Percentiles rank a stretch among this genome's conserved stretches.
Conservation (phyloP, 306 rosid genomes). For the Begonia loranthoides region DNA sequence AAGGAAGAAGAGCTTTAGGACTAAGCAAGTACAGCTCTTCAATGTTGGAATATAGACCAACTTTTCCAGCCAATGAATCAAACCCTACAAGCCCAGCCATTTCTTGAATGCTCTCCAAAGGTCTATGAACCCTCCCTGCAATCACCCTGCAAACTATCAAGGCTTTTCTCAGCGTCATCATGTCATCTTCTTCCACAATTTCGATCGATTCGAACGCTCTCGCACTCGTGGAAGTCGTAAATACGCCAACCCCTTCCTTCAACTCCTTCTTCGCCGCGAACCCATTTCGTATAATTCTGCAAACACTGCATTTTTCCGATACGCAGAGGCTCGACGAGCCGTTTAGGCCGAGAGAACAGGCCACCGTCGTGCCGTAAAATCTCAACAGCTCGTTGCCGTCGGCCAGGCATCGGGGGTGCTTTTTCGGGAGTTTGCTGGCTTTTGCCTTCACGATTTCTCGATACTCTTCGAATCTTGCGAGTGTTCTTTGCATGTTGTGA, state of each 20-base stretch:
- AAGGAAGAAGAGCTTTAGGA: slow-evolving; percentile 84
- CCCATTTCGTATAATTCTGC: slow-evolving; percentile 75
- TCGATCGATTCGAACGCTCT: slow-evolving; percentile 69
- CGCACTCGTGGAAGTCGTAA: slow-evolving; percentile 87
- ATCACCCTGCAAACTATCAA: slow-evolving; percentile 69
- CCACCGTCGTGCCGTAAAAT: slow-evolving; percentile 66
- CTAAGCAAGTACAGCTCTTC: slow-evolving; percentile 86
- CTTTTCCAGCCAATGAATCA: slow-evolving; percentile 78
- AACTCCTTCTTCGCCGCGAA: slow-evolving; percentile 70
- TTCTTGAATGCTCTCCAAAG: slow-evolving; percentile 68
- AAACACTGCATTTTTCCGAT: slow-evolving; percentile 68
- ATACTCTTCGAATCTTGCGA: slow-evolving; percentile 77
- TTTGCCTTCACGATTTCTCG: slow-evolving; percentile 70
- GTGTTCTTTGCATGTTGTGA: slow-evolving; percentile 88
- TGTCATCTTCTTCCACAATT: slow-evolving; percentile 24
- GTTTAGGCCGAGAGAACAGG: slow-evolving; percentile 63
- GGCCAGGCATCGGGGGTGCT: slow-evolving; percentile 84
- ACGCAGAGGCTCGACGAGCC: slow-evolving; percentile 69
- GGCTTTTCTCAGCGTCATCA: slow-evolving; percentile 35
- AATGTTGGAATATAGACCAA: slow-evolving; percentile 75
- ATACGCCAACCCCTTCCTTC: slow-evolving; percentile 73
- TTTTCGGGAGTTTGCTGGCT: slow-evolving; percentile 86
- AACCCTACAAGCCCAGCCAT: slow-evolving; percentile 76
- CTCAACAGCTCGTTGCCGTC: slow-evolving; percentile 94
- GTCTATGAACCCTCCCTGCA: slow-evolving; percentile 86